A percentile compares a stretch with the other conserved stretches of the same genome.
Evolutionary conservation across 495 filamentous ascomycete species (phyloP).

Genomic region (Clohesyomyces aquaticus): DNA sequence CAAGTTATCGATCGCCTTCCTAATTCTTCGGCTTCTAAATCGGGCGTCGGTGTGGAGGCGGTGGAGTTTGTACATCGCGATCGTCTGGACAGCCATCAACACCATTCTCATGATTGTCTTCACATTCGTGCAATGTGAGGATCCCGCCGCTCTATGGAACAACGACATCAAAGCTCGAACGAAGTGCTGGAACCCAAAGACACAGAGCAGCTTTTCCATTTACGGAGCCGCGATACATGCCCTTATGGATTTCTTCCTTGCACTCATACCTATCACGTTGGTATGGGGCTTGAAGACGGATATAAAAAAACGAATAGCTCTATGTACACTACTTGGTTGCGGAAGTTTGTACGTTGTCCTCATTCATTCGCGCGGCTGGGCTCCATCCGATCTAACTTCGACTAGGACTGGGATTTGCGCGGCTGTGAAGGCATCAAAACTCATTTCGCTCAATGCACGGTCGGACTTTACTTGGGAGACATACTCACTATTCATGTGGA

Average conservation of each 20-base stretch:
- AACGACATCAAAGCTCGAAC: conserved; percentile 8
- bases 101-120: conserved; percentile 30
- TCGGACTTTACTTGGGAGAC: conserved; percentile 28
- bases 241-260: conserved; percentile 21
- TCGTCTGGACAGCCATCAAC: conserved; percentile 14
- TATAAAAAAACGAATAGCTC: conserved; percentile 18
- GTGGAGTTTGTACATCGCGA: conserved; percentile 20
- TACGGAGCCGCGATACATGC: conserved; percentile 21
- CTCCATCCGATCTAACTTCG: not conserved
- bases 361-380: not conserved
- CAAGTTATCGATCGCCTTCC: conserved; percentile 26
- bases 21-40: conserved; percentile 26
- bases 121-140: conserved; percentile 26
- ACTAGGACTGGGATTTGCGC: conserved; percentile 27
- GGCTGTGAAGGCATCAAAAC: conserved; percentile 20
- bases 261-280: conserved; percentile 12
- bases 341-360: conserved; percentile 24
- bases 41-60: conserved; percentile 24
- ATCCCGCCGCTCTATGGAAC: conserved; percentile 27
- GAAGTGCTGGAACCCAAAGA: conserved; percentile 26
- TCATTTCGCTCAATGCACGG: conserved; percentile 8
- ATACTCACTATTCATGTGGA: conserved; percentile 24
- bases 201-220: conserved; percentile 29
- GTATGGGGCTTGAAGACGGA: conserved; percentile 26
- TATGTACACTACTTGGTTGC: conserved; percentile 27